Evolutionary conservation across 805 yeast species (phyloP), one percentile per base, ranked within the genome.

Genomic region (Candida maltosa): DNA sequence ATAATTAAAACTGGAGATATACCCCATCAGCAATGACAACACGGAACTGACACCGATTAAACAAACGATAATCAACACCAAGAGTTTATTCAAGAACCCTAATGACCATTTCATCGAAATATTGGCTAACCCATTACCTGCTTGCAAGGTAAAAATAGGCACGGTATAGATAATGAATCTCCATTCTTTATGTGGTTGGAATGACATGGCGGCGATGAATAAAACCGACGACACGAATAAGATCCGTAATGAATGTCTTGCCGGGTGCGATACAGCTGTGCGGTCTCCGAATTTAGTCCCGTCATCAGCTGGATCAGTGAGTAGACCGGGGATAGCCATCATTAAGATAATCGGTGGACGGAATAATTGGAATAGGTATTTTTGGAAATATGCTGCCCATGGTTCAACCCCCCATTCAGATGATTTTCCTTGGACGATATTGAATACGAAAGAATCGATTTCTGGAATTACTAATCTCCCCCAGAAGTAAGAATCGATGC

Each of bases 141-240:
- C 88, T 21, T 75, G 52, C 14, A 83, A 47, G 0, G 83, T 76
- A 39, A 87, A 55, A 0, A 81, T 66, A 1, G 97, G 96, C 4
- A 83, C 62, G 0, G 79, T 64, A 56, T 89, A 91, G 12, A 83
- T 65, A 26, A 91, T 78, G 51, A 91, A 91, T 47, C 97, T 74
- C 95, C 95, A 87, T 64, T 91, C 97, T 54, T 91, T 91, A 49
- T 91, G 97, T 3, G 93, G 88, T 56, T 85, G 93, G 34, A 81
- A 55, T 0, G 96, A 87, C 73, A 88, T 71, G 4, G 77, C 48
- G 2, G 64, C 41, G n/a, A 88, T 69, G 51, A 66, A 89, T 11
- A 75, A 33, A 1, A 80, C 27, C 0, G 83, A 62, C 1, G 87
- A 65, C 12, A 73, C 40, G 2, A 75, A 66, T 18, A 80, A 50